phyloP scores from a whole-genome alignment of 352 stramenopile genomes.

The Pythium vanterpoolii region DNA sequence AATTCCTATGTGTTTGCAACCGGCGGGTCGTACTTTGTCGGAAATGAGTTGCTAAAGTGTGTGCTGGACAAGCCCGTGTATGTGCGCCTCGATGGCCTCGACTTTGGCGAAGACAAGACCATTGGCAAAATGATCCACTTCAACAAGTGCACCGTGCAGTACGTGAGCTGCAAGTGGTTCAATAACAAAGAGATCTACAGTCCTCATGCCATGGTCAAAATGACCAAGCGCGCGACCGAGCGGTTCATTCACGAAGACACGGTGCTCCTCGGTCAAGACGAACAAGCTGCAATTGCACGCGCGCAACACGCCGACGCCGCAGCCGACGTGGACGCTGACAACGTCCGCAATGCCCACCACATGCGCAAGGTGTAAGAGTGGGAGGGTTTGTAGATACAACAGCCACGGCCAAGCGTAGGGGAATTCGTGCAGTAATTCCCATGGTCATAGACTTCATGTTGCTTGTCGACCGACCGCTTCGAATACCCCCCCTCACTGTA shows the following conservation, averaged over 20 bases:
- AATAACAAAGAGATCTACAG: constrained; percentile 81
- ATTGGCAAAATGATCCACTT: constrained; percentile 84
- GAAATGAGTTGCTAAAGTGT: constrained; percentile 60
- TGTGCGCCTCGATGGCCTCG: constrained; percentile 58
- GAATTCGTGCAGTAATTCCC: no score
- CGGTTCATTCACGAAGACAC: constrained; percentile 55
- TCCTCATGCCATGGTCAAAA: constrained; percentile 60
- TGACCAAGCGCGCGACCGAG: constrained; percentile 53
- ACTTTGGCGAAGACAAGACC: constrained; percentile 77
- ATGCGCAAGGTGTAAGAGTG: constrained; percentile 8
- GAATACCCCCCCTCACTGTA: no score
- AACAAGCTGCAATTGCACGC: constrained; percentile 26
- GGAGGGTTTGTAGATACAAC: no score
- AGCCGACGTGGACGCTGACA: constrained; percentile 12
- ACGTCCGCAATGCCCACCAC: constrained; percentile 12
- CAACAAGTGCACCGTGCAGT: constrained; percentile 72
- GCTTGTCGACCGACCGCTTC: no score
- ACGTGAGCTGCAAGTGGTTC: constrained; percentile 85
- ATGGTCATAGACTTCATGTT: constrained; percentile 27
- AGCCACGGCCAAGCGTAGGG: no score
- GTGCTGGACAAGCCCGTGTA: constrained; percentile 60
- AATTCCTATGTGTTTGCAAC: constrained; percentile 84
- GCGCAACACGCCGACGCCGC: constrained; percentile 5
- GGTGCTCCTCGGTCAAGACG: constrained; percentile 43
- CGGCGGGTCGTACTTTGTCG: constrained; percentile 72